These are phyloP conservation scores for Copromyces sp. DNA, from an alignment of 495 filamentous ascomycete genomes.

Conservation along the genomic window DNA sequence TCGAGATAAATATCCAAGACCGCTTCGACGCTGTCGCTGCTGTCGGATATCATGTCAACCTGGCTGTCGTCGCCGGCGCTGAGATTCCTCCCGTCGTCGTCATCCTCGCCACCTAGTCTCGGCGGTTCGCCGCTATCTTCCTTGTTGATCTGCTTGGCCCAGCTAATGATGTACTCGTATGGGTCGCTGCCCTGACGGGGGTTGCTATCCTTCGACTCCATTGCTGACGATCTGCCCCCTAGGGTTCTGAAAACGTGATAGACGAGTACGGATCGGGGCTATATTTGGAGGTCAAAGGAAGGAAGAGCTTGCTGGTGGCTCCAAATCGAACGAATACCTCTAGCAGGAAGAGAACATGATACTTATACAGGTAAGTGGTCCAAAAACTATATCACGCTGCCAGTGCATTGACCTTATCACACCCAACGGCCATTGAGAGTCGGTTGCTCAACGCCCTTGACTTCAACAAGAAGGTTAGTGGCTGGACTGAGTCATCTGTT, in stretches of 20 bases:
- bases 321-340: too few relatives aligned
- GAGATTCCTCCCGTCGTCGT: neutral
- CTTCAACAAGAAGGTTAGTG: too few relatives aligned
- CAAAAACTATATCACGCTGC: neutral
- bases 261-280: too few relatives aligned
- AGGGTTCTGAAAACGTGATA: too few relatives aligned
- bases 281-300: too few relatives aligned
- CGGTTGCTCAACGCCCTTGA: too few relatives aligned
- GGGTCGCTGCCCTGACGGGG: neutral
- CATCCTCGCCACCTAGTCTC: neutral
- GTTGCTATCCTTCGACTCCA: accelerated
- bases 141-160: neutral
- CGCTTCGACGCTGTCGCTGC: neutral
- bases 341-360: neutral
- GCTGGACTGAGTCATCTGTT: too few relatives aligned
- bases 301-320: too few relatives aligned
- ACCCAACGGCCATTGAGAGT: neutral
- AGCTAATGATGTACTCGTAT: neutral
- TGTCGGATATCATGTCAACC: too few relatives aligned
- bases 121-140: neutral
- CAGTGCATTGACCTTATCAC: neutral
- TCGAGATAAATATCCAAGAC: neutral
- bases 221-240: neutral
- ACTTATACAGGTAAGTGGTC: neutral
- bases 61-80: neutral